Evolutionary conservation across 768 basidiomycete species (phyloP).

Genomic region (Termitomyces sp.): DNA sequence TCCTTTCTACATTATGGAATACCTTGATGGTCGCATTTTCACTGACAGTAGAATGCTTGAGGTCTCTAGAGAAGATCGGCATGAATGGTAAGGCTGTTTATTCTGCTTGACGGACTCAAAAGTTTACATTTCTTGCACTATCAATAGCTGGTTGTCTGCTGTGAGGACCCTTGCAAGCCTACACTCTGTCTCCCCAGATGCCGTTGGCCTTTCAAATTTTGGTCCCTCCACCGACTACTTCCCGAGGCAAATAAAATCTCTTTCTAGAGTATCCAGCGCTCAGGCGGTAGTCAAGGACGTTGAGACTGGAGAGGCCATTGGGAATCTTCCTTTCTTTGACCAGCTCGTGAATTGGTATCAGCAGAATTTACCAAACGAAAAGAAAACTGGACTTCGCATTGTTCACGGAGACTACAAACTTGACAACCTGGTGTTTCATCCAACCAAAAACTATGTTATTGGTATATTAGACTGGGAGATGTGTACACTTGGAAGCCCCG

Average conservation of each 20-base stretch:
- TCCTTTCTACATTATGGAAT: conserved; percentile 96
- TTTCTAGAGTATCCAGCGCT: conserved; percentile 74
- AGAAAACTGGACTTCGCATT: conserved; percentile 69
- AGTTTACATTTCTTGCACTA: conserved; percentile 19
- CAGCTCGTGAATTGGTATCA: conserved; percentile 77
- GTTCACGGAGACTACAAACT: conserved; percentile 98
- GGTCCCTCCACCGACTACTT: conserved; percentile 81
- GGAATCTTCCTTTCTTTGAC: conserved; percentile 71
- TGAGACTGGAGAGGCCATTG: conserved; percentile 54
- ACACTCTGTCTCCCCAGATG: conserved; percentile 55
- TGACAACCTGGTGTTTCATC: conserved; percentile 96
- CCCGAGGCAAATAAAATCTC: conserved; percentile 88
- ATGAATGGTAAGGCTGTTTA: conserved; percentile 51
- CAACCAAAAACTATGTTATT: conserved; percentile 86
- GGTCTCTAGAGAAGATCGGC: conserved; percentile 52
- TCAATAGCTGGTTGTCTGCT: conserved; percentile 70
- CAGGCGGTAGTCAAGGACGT: conserved; percentile 69
- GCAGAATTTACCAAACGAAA: conserved; percentile 71
- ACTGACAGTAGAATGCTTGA: conserved; percentile 78
- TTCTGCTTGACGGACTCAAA: neutral
- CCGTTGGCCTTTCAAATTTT: conserved; percentile 65
- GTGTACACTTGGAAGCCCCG: conserved; percentile 90
- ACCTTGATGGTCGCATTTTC: conserved; percentile 90
- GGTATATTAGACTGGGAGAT: conserved; percentile 98
- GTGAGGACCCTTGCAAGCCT: conserved; percentile 67